Conservation (phyloP, 306 rosid species). For the Dalbergia cultrata region DNA sequence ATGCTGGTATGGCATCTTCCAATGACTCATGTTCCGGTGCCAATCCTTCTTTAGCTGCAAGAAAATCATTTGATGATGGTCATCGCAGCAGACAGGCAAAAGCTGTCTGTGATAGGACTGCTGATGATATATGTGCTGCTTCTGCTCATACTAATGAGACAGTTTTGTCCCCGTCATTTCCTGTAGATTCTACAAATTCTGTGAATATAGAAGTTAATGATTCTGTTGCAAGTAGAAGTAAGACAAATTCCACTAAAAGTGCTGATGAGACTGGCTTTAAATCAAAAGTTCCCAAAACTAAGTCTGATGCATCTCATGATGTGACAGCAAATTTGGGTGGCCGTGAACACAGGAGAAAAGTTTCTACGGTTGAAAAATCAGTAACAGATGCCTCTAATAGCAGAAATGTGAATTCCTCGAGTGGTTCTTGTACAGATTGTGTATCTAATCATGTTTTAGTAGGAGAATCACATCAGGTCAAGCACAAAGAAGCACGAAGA, state of each 20-base stretch:
- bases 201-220: conserved; percentile 47
- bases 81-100: conserved; percentile 46
- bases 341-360: conserved; percentile 59
- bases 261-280: conserved; percentile 51
- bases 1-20: conserved; percentile 43
- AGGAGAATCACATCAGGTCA: conserved; percentile 47
- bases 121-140: conserved; percentile 38
- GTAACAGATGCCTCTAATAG: conserved; percentile 54
- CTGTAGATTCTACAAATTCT: conserved; percentile 42
- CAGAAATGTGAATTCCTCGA: conserved; percentile 48
- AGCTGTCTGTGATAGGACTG: conserved; percentile 35
- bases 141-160: conserved; percentile 32
- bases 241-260: conserved; percentile 48
- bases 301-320: conserved; percentile 54
- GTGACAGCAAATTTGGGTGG: conserved; percentile 44
- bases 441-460: conserved; percentile 44
- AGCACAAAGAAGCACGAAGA: conserved; percentile 52
- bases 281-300: conserved; percentile 50
- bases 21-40: conserved; percentile 40
- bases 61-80: conserved; percentile 48
- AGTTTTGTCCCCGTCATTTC: conserved; percentile 33
- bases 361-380: conserved; percentile 53
- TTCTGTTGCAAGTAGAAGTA: conserved; percentile 55
- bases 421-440: conserved; percentile 43
- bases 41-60: conserved; percentile 52